Percentiles rank a stretch among this genome's conserved stretches.
Evolutionary conservation across 2,329 filamentous ascomycete genomes (phyloP).

Genomic region (Exophiala mesophila): DNA sequence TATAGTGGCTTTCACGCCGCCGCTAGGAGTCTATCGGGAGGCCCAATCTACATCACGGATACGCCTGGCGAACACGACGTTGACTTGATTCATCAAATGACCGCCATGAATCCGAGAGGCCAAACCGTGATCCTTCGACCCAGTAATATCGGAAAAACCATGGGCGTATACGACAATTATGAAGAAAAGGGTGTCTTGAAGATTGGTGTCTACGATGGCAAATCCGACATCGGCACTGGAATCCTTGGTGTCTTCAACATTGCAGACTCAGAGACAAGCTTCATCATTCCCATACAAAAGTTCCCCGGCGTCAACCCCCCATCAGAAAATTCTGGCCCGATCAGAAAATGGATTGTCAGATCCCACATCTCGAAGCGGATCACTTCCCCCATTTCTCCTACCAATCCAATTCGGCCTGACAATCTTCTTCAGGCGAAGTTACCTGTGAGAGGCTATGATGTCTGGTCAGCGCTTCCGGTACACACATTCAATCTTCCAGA

Average conservation of each 20-base stretch:
- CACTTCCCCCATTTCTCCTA: constrained; percentile 47
- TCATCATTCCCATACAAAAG: constrained; percentile 63
- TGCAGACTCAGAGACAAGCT: constrained; percentile 55
- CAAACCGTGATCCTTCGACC: constrained; percentile 79
- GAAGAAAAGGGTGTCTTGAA: constrained; percentile 69
- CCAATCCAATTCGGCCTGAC: constrained; percentile 31
- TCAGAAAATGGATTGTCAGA: constrained; percentile 63
- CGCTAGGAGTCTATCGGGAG: constrained; percentile 81
- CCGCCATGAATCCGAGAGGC: constrained; percentile 64
- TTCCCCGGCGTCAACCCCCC: constrained; percentile 59
- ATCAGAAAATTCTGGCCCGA: constrained; percentile 26
- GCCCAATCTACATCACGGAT: constrained; percentile 93
- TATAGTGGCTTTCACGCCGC: constrained; percentile 85
- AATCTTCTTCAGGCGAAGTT: constrained; percentile 60
- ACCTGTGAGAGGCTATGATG: constrained; percentile 66
- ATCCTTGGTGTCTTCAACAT: constrained; percentile 86
- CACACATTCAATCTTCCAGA: constrained; percentile 56
- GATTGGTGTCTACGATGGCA: constrained; percentile 71
- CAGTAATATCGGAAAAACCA: constrained; percentile 65
- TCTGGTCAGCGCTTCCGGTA: constrained; percentile 69
- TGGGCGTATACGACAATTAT: constrained; percentile 70
- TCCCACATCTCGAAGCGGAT: constrained; percentile 64
- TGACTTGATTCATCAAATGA: constrained; percentile 72
- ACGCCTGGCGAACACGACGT: constrained; percentile 75
- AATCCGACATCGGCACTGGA: constrained; percentile 62